A percentile compares a stretch with the other conserved stretches of the same genome.
phyloP scores from a whole-genome alignment of 306 rosid species.

The Trifolium subterraneum region DNA sequence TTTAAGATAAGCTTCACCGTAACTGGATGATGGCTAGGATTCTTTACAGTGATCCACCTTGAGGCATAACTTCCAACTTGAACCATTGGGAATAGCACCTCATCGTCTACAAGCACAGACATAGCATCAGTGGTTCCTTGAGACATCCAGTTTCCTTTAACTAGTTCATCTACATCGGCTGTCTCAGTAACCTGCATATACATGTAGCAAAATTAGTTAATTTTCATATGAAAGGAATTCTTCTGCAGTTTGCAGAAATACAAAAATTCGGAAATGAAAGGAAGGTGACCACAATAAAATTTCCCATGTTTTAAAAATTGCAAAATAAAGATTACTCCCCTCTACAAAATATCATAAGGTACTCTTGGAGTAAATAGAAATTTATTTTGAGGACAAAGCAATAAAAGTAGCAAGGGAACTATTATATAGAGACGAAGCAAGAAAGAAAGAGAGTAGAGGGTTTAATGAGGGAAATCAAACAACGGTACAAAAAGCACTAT shows the following conservation, averaged over 20 bases:
- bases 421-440: too few species aligned
- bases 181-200: slow-evolving; percentile 56
- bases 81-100: slow-evolving; percentile 70
- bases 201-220: slow-evolving; percentile 28
- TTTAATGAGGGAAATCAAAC: too few species aligned
- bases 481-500: too few species aligned
- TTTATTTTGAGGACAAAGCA: too few species aligned
- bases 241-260: slow-evolving; percentile 6
- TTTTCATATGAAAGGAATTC: slow-evolving; percentile 23
- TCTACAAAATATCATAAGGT: not conserved
- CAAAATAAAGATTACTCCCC: not conserved
- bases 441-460: too few species aligned
- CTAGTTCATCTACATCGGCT: slow-evolving; percentile 61
- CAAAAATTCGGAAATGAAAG: not conserved
- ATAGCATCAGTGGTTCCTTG: slow-evolving; percentile 58
- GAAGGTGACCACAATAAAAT: not conserved
- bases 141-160: slow-evolving; percentile 81
- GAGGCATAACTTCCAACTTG: slow-evolving; percentile 78
- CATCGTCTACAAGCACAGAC: slow-evolving; percentile 80
- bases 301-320: not conserved
- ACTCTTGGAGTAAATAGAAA: not conserved
- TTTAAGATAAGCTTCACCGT: slow-evolving; percentile 86
- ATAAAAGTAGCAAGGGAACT: too few species aligned
- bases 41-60: slow-evolving; percentile 76
- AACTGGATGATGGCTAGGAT: slow-evolving; percentile 81